A percentile compares a stretch with the other conserved stretches of the same genome.
Conservation (phyloP, 2,329 filamentous ascomycete species). For the Neopestalotiopsis rosae region DNA sequence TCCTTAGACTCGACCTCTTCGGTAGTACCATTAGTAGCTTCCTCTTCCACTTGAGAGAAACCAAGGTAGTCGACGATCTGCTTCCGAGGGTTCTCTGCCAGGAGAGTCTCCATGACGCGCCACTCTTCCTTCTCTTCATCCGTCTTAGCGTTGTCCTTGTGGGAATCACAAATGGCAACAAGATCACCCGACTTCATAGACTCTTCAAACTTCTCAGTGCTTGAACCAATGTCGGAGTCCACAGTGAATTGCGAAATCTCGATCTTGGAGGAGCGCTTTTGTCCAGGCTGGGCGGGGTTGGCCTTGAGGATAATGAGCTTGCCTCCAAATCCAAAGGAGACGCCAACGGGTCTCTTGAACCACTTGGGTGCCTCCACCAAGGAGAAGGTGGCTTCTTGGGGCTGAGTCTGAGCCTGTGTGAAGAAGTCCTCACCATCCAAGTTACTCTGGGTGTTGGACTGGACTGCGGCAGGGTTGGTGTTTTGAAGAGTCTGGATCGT, state of each 20-base stretch:
- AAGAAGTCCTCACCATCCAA: conserved; percentile 97
- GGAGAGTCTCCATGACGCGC: conserved; percentile 89
- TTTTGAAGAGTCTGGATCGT: conserved; percentile 93
- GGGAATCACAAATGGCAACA: conserved; percentile 77
- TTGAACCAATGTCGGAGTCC: conserved; percentile 82
- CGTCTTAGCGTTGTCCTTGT: conserved; percentile 75
- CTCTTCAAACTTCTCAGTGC: conserved; percentile 86
- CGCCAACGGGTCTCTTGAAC: conserved; percentile 84
- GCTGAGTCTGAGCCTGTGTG: conserved; percentile 87
- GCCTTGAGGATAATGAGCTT: conserved; percentile 81
- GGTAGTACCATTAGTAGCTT: conserved; percentile 54
- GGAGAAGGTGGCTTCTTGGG: conserved; percentile 88
- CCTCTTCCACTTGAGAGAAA: conserved; percentile 72
- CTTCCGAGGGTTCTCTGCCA: conserved; percentile 83
- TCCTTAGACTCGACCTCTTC: conserved; percentile 37
- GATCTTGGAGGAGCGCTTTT: conserved; percentile 75
- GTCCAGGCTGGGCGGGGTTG: conserved; percentile 62
- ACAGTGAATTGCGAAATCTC: conserved; percentile 87
- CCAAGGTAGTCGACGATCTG: conserved; percentile 89
- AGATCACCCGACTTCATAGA: conserved; percentile 81
- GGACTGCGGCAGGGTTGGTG: conserved; percentile 78
- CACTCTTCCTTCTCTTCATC: conserved; percentile 96
- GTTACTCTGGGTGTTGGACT: conserved; percentile 69
- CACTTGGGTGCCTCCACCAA: conserved; percentile 86
- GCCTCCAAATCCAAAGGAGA: conserved; percentile 93